These are phyloP conservation scores for Aaosphaeria arxii DNA, from an alignment of 2,329 filamentous ascomycete species.

Conservation along the genomic window DNA sequence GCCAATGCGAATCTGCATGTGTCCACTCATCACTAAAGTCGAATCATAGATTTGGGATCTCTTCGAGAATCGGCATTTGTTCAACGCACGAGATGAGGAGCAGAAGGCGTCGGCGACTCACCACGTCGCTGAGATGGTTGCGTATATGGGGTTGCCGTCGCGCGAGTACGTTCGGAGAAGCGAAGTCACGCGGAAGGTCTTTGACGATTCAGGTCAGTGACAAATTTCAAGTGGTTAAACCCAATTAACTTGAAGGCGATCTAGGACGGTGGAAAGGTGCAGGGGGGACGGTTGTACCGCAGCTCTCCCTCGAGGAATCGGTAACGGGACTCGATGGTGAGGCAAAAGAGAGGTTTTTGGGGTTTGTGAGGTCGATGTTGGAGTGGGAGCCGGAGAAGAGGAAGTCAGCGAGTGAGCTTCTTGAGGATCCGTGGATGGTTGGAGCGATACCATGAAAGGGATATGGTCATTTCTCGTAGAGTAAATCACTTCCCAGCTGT, in stretches of 20 bases:
- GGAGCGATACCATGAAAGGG: constrained; percentile 2
- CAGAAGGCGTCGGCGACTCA: constrained; percentile 19
- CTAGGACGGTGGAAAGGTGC: constrained; percentile 4
- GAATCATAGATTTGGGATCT: constrained; percentile 35
- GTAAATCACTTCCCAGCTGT: background rate
- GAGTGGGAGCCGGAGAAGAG: constrained; percentile 30
- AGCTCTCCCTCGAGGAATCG: constrained; percentile 5
- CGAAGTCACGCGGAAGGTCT: constrained; percentile 17
- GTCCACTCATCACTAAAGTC: constrained; percentile 11
- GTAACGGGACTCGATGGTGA: constrained; percentile 11
- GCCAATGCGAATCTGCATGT: constrained; percentile 7
- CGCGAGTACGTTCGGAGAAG: constrained; percentile 20
- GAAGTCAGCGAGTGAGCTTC: constrained; percentile 7
- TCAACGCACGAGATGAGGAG: constrained; percentile 23
- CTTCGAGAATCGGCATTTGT: constrained; percentile 35
- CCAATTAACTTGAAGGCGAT: constrained; percentile 1
- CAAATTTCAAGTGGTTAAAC: background rate
- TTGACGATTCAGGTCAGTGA: constrained; percentile 21
- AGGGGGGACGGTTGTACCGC: constrained; percentile 2
- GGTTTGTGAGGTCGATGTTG: constrained; percentile 28
- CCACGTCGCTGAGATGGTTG: constrained; percentile 33
- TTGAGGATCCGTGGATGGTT: constrained; percentile 9
- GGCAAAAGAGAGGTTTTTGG: constrained; percentile 20
- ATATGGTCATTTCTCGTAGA: background rate
- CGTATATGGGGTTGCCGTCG: constrained; percentile 20